Evolutionary conservation across 2,329 filamentous ascomycete genomes (phyloP).

Genomic region (Stachybotrys chartarum): DNA sequence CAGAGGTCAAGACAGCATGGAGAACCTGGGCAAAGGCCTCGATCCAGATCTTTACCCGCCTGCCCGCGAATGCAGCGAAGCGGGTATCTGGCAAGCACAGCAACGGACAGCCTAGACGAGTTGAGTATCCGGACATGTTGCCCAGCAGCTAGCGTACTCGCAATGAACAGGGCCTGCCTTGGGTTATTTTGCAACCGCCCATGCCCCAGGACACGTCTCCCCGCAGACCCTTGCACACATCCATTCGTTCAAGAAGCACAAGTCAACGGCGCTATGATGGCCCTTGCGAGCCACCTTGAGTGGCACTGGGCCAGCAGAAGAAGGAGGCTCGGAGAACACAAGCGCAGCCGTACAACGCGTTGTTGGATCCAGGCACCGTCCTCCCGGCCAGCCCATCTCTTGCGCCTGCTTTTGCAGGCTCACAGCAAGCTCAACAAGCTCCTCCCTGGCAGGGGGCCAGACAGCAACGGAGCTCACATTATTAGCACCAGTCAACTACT

Average conservation of each 20-base stretch:
- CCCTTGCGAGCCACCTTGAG: background rate
- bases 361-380: background rate
- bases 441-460: background rate
- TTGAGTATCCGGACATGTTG: background rate
- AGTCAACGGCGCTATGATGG: background rate
- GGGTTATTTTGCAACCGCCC: background rate
- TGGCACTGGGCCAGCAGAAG: background rate
- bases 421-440: background rate
- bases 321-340: background rate
- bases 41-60: background rate
- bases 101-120: background rate
- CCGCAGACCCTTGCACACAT: background rate
- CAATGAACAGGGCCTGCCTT: background rate
- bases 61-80: background rate
- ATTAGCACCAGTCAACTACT: background rate
- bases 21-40: background rate
- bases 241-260: background rate
- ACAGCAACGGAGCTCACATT: constrained; percentile 2
- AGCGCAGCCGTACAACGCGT: background rate
- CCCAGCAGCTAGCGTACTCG: background rate
- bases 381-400: background rate
- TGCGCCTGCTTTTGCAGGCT: background rate
- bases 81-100: background rate
- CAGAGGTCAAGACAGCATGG: background rate
- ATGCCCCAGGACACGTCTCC: background rate